Evolutionary conservation across 306 rosid species (phyloP), one percentile per base, ranked within the genome.

Genomic region (Prunus salicina): DNA sequence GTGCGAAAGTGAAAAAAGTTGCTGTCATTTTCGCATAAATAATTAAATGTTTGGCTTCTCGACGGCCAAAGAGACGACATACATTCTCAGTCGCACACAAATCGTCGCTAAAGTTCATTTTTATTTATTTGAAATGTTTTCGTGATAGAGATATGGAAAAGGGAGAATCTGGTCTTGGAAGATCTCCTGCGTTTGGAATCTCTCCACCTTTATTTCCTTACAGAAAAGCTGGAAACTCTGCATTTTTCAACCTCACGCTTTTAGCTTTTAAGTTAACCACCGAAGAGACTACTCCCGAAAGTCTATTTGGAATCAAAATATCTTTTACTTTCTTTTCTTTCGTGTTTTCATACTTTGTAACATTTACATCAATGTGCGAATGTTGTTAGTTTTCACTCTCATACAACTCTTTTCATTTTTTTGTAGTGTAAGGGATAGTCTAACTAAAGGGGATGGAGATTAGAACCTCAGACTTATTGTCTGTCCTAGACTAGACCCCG

Each of bases 51-150:
- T 63, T 32, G 85, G 78, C 77, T 82, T 84, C 86, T 80, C 74
- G 20, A 68, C 69, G 80, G 83, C 85, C 79, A 79, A 81, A 80
- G 75, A 64, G 62, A 1, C 19, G 80, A 81, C 86, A 69, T 68
- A 76, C 86, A 76, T 82, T 81, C 83, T 64, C 56, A 81, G 87
- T 79, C 85, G 82, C 91, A 64, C 85, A 74, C 73, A 89, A 81
- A 56, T 53, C 57, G 76, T 46, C 85, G 73, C 28, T 67, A 51
- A 74, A 78, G 67, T 67, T 71, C 71, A 27, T 20, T 32, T 50
- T 66, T 38, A 51, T 24, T 28, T 30, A 14, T n/a, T 20, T 64
- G 43, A 34, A 34, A 34, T 34, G 43, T 41, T 57, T 73, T 24
- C 22, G 45, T 45, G 77, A 61, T 60, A n/a, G 69, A 61, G 28